Percentiles rank a stretch among this genome's conserved stretches.
Conservation (phyloP, 2,329 filamentous ascomycete species). For the Blastomyces gilchristii region DNA sequence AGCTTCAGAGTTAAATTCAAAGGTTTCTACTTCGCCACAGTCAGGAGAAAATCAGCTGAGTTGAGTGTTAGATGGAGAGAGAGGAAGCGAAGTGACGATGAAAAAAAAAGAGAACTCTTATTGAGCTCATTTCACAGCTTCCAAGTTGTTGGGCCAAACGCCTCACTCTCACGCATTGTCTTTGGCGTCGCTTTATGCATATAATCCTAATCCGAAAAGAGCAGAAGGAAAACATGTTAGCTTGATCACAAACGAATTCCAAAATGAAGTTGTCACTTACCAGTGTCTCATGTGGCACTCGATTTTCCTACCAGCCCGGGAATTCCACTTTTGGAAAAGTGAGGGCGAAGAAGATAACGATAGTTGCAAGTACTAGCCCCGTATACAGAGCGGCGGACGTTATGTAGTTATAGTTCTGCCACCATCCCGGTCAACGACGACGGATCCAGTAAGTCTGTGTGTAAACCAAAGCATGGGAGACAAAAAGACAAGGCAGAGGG, state of each 20-base stretch:
- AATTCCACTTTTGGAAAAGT: constrained; percentile 46
- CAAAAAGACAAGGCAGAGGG: background rate
- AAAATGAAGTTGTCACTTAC: constrained; percentile 11
- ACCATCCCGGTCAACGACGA: constrained; percentile 27
- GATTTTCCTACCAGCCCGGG: constrained; percentile 51
- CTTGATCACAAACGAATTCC: background rate
- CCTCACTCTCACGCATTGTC: constrained; percentile 6
- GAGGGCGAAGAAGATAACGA: constrained; percentile 58
- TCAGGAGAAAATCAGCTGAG: background rate
- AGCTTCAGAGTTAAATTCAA: background rate
- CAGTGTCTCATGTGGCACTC: constrained; percentile 20
- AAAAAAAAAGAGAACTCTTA: background rate
- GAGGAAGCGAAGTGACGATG: background rate
- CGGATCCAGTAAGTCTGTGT: constrained; percentile 18
- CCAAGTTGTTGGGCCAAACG: constrained; percentile 9
- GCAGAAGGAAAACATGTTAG: background rate
- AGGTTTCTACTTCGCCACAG: background rate
- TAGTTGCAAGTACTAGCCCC: constrained; percentile 52
- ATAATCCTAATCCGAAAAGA: constrained; percentile 7
- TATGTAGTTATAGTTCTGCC: constrained; percentile 34
- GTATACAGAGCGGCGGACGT: constrained; percentile 32
- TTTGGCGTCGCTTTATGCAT: constrained; percentile 9
- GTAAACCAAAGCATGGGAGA: background rate
- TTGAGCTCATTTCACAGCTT: background rate
- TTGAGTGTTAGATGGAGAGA: background rate